These are phyloP conservation scores for Syncephalastrum racemosum DNA, from an alignment of 371 early-diverging fungal species.

Conservation along the genomic window DNA sequence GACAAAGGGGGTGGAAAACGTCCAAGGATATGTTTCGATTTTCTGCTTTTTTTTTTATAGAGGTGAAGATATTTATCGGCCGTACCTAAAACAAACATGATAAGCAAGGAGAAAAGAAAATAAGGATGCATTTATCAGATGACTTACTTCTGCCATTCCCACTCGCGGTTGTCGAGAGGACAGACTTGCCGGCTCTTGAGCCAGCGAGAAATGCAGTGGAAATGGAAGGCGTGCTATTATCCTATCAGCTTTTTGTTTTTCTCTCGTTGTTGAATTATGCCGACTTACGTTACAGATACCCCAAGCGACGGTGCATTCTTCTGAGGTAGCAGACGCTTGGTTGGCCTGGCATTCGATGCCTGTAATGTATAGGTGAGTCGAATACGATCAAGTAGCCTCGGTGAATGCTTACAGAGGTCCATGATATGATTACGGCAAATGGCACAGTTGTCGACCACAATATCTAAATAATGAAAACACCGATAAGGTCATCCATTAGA, in stretches of 20 bases:
- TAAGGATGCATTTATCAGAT: background rate
- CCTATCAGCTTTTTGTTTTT: background rate
- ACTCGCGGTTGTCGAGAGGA: slow-evolving; percentile 99
- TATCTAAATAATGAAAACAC: slow-evolving; percentile 67
- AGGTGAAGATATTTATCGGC: slow-evolving; percentile 20
- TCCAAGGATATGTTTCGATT: slow-evolving; percentile 3
- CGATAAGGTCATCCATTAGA: background rate
- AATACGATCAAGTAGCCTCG: too few species aligned
- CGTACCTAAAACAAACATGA: slow-evolving; percentile 16
- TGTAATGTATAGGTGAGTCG: slow-evolving; percentile 21
- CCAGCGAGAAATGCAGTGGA: slow-evolving; percentile 99
- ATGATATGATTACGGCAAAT: slow-evolving; percentile 99
- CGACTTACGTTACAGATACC: slow-evolving; percentile 94
- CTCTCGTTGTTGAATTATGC: background rate
- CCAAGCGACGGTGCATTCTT: slow-evolving; percentile 99
- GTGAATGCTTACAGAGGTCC: slow-evolving; percentile 90
- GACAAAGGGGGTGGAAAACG: background rate
- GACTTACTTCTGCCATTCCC: slow-evolving; percentile 95
- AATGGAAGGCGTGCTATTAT: slow-evolving; percentile 96
- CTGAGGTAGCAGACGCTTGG: slow-evolving; percentile 88
- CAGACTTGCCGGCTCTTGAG: slow-evolving; percentile 98
- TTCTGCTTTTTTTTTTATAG: background rate
- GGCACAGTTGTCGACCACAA: slow-evolving; percentile 99
- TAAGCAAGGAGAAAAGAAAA: background rate
- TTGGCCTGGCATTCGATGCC: slow-evolving; percentile 98